Base-by-base conservation (phyloP, 805 yeast genomes). In the Candida insectalens region DNA sequence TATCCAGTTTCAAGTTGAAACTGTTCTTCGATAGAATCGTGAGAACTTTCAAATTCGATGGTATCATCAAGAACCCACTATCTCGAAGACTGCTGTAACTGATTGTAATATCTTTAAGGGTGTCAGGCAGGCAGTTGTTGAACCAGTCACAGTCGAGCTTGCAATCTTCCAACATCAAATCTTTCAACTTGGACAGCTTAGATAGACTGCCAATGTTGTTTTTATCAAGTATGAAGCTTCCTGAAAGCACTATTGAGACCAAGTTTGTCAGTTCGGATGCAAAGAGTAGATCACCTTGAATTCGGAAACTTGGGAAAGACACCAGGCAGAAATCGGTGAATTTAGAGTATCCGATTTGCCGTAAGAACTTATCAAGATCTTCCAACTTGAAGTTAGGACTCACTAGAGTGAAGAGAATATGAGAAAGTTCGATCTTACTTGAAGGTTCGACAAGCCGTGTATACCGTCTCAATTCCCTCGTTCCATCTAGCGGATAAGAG, bases 321-420 rank as follows among this genome's bases (percentile, higher is more conserved):
- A 32, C 32, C 26, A 37, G 14, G 17, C 41, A 35, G 13, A 37
- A 32, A 29, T 37, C 38, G 15, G 34, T 35, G 32, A 37, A 35
- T 19, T 16, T n/a, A 7, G 19, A 5, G 16, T 29, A 32, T 14
- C 33, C 38, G 17, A 30, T 14, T 10, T 20, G 18, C 9, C 25
- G 19, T 7, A 27, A 15, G 25, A 37, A 37, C 6, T 31, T 19
- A 5, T 32, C 14, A 14, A 37, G n/a, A 9, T 29, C 29, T 5
- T 19, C 19, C n/a, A 37, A 26, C 13, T 35, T 19, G 16, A 21
- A 21, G 20, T 20, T 22, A 4, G 31, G 31, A 17, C 25, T 14
- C 4, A 27, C 21, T 17, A 33, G 19, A 13, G 36, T 28, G 27
- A 33, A 33, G 16, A 33, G 28, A 13, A 33, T 27, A 18, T 27